phyloP scores from a whole-genome alignment of 345 rosid genomes.

The Turnera subulata region DNA sequence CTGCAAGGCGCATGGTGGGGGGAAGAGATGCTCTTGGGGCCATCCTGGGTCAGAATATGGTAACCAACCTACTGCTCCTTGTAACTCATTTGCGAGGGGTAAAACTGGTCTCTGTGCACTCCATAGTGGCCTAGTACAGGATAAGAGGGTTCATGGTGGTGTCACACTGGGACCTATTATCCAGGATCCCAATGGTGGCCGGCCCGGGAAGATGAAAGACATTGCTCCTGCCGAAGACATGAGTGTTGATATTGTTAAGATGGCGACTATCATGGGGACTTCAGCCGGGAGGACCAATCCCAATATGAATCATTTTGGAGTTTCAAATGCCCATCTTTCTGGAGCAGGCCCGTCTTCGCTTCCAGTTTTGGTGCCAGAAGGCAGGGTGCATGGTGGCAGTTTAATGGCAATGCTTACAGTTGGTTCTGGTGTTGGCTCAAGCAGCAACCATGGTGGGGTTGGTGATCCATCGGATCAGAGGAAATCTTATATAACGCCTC shows the following conservation, averaged over 20 bases:
- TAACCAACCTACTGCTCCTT: slow-evolving; percentile 51
- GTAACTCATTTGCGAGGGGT: slow-evolving; percentile 84
- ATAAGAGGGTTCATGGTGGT: slow-evolving; percentile 88
- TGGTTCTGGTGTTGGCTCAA: slow-evolving; percentile 40
- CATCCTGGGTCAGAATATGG: slow-evolving; percentile 72
- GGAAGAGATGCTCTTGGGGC: slow-evolving; percentile 93
- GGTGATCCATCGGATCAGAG: slow-evolving; percentile 22
- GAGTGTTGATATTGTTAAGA: slow-evolving; percentile 46
- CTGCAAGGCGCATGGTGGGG: slow-evolving; percentile 99
- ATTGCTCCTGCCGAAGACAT: slow-evolving; percentile 42
- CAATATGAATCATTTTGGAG: slow-evolving; percentile 36
- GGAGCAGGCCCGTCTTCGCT: slow-evolving; percentile 27
- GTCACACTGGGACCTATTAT: slow-evolving; percentile 46
- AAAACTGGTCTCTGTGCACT: slow-evolving; percentile 85
- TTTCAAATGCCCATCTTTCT: slow-evolving; percentile 7
- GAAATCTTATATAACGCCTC: slow-evolving; percentile 24
- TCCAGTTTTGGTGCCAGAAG: slow-evolving; percentile 59
- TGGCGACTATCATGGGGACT: slow-evolving; percentile 24
- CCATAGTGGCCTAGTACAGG: slow-evolving; percentile 73
- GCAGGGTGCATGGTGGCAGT: slow-evolving; percentile 96
- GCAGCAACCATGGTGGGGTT: slow-evolving; percentile 17
- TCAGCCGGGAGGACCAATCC: slow-evolving; percentile 30
- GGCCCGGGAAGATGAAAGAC: slow-evolving; percentile 53
- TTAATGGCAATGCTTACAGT: slow-evolving; percentile 66
- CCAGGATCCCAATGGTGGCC: slow-evolving; percentile 43